phyloP scores from a whole-genome alignment of 345 rosid genomes.

The Lagerstroemia speciosa region DNA sequence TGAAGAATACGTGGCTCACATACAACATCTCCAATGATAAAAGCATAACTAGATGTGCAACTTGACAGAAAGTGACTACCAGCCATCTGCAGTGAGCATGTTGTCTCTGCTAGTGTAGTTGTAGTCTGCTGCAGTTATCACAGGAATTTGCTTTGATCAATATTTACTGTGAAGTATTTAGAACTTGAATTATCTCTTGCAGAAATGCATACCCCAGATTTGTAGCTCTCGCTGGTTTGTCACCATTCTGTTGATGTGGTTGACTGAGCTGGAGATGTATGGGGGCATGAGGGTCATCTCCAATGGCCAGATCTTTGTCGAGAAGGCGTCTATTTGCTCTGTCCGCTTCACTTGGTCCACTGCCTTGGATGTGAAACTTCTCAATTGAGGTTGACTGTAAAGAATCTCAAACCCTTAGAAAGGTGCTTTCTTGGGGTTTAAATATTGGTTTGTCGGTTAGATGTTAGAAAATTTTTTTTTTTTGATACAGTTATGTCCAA shows the following conservation, averaged over 20 bases:
- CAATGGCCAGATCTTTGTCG: slow-evolving; percentile 33
- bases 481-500: slow-evolving; percentile 8
- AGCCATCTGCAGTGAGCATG: slow-evolving; percentile 18
- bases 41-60: slow-evolving; percentile 24
- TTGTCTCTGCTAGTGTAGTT: slow-evolving; percentile 32
- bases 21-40: slow-evolving; percentile 14
- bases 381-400: slow-evolving; percentile 9
- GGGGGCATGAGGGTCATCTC: slow-evolving; percentile 46
- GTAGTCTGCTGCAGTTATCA: slow-evolving; percentile 36
- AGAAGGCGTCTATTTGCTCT: slow-evolving; percentile 30
- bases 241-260: slow-evolving; percentile 41
- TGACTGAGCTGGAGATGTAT: slow-evolving; percentile 58
- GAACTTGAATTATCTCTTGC: neutral
- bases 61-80: slow-evolving; percentile 12
- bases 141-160: slow-evolving; percentile 12
- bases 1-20: neutral
- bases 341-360: slow-evolving; percentile 35
- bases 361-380: slow-evolving; percentile 23
- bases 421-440: neutral
- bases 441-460: slow-evolving; percentile 1
- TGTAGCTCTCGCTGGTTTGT: slow-evolving; percentile 36
- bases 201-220: slow-evolving; percentile 46
- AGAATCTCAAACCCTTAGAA: neutral
- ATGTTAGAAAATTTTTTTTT: no score
- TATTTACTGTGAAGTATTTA: neutral